Evolutionary conservation across 306 rosid genomes (phyloP).

Genomic region (Astragalus membranaceus): DNA sequence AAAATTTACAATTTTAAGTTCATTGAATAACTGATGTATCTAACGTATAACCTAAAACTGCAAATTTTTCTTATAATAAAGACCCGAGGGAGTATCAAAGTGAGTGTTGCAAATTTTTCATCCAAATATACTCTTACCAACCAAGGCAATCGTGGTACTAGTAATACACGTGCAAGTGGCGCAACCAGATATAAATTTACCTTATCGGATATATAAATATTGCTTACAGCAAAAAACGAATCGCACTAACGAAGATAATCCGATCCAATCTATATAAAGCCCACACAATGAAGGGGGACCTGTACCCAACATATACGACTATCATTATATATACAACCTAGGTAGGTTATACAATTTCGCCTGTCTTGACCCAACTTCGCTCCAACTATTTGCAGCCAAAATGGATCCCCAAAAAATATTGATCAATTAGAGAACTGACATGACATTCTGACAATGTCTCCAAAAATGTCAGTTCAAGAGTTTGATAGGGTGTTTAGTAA

Average conservation of each 20-base stretch:
- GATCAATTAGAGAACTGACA: background rate
- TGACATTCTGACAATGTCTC: background rate
- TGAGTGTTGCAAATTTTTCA: background rate
- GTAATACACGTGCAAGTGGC: background rate
- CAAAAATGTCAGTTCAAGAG: background rate
- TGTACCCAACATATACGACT: background rate
- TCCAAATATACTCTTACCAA: background rate
- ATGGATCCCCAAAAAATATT: background rate
- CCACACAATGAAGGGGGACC: background rate
- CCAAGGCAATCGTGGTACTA: background rate
- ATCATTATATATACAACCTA: conserved; percentile 14
- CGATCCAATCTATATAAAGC: conserved; percentile 6
- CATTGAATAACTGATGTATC: no score
- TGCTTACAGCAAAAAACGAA: background rate
- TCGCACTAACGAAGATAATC: background rate
- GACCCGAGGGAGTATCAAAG: no score
- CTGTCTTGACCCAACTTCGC: background rate
- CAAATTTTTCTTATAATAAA: no score
- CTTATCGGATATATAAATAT: background rate
- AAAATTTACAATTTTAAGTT: no score
- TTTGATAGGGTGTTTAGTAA: background rate
- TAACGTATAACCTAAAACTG: no score
- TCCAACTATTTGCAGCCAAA: background rate
- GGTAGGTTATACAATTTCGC: background rate
- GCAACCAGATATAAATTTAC: background rate